Evolutionary conservation across 2,329 filamentous ascomycete species (phyloP), one percentile per base, ranked within the genome.

Genomic region (Alternaria solani): DNA sequence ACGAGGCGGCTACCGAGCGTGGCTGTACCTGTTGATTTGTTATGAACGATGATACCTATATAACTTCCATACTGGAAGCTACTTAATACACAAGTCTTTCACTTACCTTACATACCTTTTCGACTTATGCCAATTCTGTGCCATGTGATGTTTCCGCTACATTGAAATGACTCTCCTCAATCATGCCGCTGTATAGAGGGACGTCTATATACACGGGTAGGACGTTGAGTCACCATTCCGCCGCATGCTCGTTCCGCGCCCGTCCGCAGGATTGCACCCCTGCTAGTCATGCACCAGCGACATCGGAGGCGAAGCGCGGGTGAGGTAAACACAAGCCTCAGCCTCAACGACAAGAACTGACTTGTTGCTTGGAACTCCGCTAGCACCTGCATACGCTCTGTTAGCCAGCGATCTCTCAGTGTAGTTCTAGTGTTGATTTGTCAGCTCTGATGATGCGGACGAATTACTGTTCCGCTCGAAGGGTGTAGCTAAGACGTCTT

Each of bases 21-120:
- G 46, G 14, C 46, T 49, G 32, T 18, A 7, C 42, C 23, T 41
- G 25, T 28, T 7, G 32, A n/a, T 46, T 26, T 3, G 6, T 54
- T 25, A 36, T 36, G 48, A 54, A 41, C 5, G 32, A 20, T 46
- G 55, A 57, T 57, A 47, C 49, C 55, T 53, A 54, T 47, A 16
- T 47, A n/a, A 30, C 41, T 28, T 42, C 9, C 20, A 25, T 2
- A 20, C 14, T 47, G 18, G 41, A 43, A 52, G 47, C 38, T 39
- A 23, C 28, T 51, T 39, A 16, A 56, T 36, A 20, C n/a, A 51
- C 14, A 36, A 49, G 36, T 26, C 18, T 47, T 47, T 5, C 7
- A 47, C 44, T 32, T 16, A 23, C n/a, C 28, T 47, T 7, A 23
- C 12, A 23, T 8, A 8, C 26, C 12, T 23, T 28, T 47, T 47